Evolutionary conservation across 306 rosid species (phyloP).

Genomic region (Crotalaria pallida): DNA sequence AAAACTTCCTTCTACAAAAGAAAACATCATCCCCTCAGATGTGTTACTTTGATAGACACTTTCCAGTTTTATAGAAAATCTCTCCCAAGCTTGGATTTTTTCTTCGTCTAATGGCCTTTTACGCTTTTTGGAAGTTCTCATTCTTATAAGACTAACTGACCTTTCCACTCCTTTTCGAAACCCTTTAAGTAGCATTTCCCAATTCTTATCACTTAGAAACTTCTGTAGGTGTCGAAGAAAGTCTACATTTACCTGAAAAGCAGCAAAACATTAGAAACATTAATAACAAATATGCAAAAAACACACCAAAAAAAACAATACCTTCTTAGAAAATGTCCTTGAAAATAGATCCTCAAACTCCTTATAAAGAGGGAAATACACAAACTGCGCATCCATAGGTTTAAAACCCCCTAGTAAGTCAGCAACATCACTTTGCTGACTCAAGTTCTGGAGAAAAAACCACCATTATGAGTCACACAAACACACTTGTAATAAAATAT

Average conservation of each 20-base stretch:
- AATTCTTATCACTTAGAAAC: conserved; percentile 38
- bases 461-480: background rate
- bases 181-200: conserved; percentile 47
- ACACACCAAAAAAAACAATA: conserved; percentile 15
- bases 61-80: conserved; percentile 48
- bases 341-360: conserved; percentile 62
- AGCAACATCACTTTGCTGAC: conserved; percentile 93
- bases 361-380: conserved; percentile 45
- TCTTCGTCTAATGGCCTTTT: conserved; percentile 57
- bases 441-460: conserved; percentile 63
- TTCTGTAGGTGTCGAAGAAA: conserved; percentile 31
- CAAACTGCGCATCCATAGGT: conserved; percentile 60
- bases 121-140: conserved; percentile 48
- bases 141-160: conserved; percentile 30
- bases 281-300: conserved; percentile 15
- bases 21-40: conserved; percentile 77
- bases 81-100: conserved; percentile 58
- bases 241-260: conserved; percentile 40
- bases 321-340: conserved; percentile 49
- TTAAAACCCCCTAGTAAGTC: conserved; percentile 89
- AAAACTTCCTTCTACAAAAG: conserved; percentile 94
- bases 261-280: conserved; percentile 16
- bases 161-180: conserved; percentile 40
- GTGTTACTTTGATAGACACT: conserved; percentile 39
- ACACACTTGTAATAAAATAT: background rate